A percentile compares a stretch with the other conserved stretches of the same genome.
phyloP scores from a whole-genome alignment of 495 filamentous ascomycete species.

The Aspergillus haitiensis region DNA sequence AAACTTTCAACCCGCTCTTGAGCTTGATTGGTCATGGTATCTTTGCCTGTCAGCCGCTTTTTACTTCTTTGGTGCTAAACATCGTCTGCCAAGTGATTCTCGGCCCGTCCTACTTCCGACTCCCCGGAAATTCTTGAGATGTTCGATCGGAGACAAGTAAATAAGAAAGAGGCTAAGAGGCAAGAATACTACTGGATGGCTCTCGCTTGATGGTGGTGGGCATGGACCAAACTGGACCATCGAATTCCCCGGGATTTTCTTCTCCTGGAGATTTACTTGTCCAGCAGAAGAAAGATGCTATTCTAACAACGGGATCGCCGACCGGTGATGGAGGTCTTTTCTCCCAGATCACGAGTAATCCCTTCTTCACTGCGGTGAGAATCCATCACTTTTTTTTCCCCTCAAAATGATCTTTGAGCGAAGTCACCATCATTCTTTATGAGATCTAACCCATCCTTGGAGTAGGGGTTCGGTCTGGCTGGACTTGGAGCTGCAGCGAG shows the following conservation, averaged over 20 bases:
- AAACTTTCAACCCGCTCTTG: too few relatives aligned
- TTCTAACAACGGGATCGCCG: constrained; percentile 32
- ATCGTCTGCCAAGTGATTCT: not conserved
- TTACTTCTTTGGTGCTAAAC: too few relatives aligned
- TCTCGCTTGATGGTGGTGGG: constrained; percentile 20
- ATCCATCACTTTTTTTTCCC: not conserved
- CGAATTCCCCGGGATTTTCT: constrained; percentile 33
- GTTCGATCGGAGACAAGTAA: too few relatives aligned
- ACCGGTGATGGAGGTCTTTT: constrained; percentile 47
- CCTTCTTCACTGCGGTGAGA: constrained; percentile 67
- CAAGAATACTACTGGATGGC: not conserved
- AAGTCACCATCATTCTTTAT: not conserved
- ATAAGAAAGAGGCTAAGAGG: not conserved
- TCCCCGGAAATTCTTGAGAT: not conserved
- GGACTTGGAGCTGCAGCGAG: constrained; percentile 76
- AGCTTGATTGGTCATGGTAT: too few relatives aligned
- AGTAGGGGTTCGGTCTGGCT: constrained; percentile 79
- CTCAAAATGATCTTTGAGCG: not conserved
- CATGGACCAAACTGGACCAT: constrained; percentile 45
- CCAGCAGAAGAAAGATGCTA: constrained; percentile 40
- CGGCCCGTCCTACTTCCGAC: constrained; percentile 41
- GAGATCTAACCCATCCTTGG: not conserved
- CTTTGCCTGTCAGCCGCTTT: too few relatives aligned
- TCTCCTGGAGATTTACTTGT: constrained; percentile 42
- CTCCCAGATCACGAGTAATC: constrained; percentile 60